Evolutionary conservation across 225 moss, liverwort and hornwort species (phyloP).

Genomic region (Pseudisothecium myosuroides): DNA sequence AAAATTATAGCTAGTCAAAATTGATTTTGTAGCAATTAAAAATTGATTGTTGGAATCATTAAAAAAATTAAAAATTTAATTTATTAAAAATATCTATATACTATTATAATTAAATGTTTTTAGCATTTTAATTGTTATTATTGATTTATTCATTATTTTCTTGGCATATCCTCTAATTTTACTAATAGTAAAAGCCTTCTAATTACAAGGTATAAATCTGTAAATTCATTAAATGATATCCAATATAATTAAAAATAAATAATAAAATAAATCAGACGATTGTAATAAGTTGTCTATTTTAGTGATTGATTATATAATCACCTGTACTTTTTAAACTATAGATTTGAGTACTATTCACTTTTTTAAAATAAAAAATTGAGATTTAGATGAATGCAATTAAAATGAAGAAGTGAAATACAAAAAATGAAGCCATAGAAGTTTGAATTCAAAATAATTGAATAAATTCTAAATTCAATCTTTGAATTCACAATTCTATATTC

Average conservation of each 20-base stretch:
- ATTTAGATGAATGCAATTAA: neutral
- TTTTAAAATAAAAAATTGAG: neutral
- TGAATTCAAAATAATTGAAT: neutral
- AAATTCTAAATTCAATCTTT: neutral
- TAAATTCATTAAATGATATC: neutral
- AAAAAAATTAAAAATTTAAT: fast-evolving
- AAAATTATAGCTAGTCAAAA: too few species aligned
- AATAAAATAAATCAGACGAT: neutral
- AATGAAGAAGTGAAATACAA: neutral
- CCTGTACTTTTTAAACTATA: neutral
- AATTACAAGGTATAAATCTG: fast-evolving
- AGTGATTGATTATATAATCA: too few species aligned
- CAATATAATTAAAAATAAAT: neutral
- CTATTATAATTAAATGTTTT: neutral
- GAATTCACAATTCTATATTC: neutral
- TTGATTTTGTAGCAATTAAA: neutral
- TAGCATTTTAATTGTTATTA: too few species aligned
- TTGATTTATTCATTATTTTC: neutral
- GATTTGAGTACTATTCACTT: neutral
- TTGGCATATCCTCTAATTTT: neutral
- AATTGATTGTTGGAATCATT: neutral
- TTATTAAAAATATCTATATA: too few species aligned
- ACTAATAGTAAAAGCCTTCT: neutral
- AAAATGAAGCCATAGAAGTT: neutral
- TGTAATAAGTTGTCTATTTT: neutral